Percentiles rank a stretch among this genome's conserved stretches.
Evolutionary conservation across 495 filamentous ascomycete species (phyloP).

Genomic region (Aspergillus ellipticus): DNA sequence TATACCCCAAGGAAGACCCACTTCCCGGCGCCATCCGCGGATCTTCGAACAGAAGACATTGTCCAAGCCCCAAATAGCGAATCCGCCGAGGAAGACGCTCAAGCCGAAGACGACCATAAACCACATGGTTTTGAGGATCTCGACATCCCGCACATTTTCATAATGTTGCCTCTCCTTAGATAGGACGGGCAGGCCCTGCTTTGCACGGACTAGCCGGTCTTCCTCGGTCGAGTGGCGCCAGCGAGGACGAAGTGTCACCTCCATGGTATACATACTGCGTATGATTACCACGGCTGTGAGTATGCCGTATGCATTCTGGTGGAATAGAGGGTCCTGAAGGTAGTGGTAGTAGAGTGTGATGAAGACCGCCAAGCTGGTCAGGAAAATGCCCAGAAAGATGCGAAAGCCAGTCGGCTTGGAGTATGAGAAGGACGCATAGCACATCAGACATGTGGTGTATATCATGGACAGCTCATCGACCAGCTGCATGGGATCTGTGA

Average conservation of each 20-base stretch:
- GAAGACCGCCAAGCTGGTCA: constrained; percentile 64
- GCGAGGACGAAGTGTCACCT: constrained; percentile 63
- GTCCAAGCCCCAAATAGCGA: constrained; percentile 84
- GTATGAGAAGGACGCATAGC: constrained; percentile 81
- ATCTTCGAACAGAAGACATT: constrained; percentile 75
- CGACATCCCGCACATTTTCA: constrained; percentile 51
- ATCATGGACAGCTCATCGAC: constrained; percentile 98
- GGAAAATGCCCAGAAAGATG: constrained; percentile 53
- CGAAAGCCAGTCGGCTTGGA: constrained; percentile 53
- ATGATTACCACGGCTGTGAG: constrained; percentile 76
- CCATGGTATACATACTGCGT: constrained; percentile 89
- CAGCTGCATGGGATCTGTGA: constrained; percentile 90
- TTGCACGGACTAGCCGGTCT: constrained; percentile 36
- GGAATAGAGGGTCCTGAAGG: constrained; percentile 87
- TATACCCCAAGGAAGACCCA: constrained; percentile 87
- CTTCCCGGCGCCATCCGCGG: constrained; percentile 61
- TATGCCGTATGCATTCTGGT: constrained; percentile 82
- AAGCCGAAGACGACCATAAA: constrained; percentile 68
- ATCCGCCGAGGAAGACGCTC: constrained; percentile 75
- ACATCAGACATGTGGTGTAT: constrained; percentile 94
- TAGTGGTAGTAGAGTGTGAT: constrained; percentile 94
- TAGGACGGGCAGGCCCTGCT: constrained; percentile 37
- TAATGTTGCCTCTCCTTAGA: constrained; percentile 41
- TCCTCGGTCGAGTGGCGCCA: constrained; percentile 44
- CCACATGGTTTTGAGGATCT: constrained; percentile 72